These are phyloP conservation scores for Aspergillus piperis DNA, from an alignment of 2,329 filamentous ascomycete genomes.

Conservation along the genomic window DNA sequence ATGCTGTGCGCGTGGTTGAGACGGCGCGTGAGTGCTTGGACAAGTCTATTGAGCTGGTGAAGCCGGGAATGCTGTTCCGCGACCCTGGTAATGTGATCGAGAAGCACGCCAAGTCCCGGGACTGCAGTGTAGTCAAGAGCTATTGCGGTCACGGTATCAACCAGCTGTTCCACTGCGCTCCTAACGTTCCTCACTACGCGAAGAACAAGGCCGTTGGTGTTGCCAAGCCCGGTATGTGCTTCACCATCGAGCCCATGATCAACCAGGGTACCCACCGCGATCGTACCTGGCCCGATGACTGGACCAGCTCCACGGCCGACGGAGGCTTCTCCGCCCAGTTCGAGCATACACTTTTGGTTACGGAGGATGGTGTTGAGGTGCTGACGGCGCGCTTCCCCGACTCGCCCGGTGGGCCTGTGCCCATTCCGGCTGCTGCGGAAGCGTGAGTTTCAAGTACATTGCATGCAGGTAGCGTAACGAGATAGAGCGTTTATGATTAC, in stretches of 20 bases:
- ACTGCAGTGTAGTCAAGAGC: slow-evolving; percentile 89
- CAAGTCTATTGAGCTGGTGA: slow-evolving; percentile 87
- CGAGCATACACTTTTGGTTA: slow-evolving; percentile 83
- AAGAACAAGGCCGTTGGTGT: slow-evolving; percentile 97
- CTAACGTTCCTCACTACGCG: slow-evolving; percentile 94
- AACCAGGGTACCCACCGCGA: slow-evolving; percentile 87
- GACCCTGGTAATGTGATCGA: slow-evolving; percentile 95
- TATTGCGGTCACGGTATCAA: slow-evolving; percentile 98
- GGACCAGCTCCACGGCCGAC: slow-evolving; percentile 93
- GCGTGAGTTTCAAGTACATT: slow-evolving; percentile 10
- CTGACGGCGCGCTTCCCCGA: slow-evolving; percentile 71
- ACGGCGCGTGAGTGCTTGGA: slow-evolving; percentile 85
- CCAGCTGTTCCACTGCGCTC: slow-evolving; percentile 86
- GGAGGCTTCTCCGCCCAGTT: slow-evolving; percentile 92
- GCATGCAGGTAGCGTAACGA: slow-evolving; percentile 10
- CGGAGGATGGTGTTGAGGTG: slow-evolving; percentile 78
- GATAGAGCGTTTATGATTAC: slow-evolving; percentile 13
- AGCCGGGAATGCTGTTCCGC: slow-evolving; percentile 88
- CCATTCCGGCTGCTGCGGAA: slow-evolving; percentile 51
- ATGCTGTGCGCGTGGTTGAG: slow-evolving; percentile 88
- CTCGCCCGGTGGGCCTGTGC: slow-evolving; percentile 73
- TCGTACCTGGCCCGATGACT: slow-evolving; percentile 97
- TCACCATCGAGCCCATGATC: slow-evolving; percentile 99
- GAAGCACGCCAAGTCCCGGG: slow-evolving; percentile 81
- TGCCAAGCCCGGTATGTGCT: slow-evolving; percentile 96